Evolutionary conservation across 2,329 filamentous ascomycete genomes (phyloP).

Genomic region (Neophaeococcomyces mojaviensis): DNA sequence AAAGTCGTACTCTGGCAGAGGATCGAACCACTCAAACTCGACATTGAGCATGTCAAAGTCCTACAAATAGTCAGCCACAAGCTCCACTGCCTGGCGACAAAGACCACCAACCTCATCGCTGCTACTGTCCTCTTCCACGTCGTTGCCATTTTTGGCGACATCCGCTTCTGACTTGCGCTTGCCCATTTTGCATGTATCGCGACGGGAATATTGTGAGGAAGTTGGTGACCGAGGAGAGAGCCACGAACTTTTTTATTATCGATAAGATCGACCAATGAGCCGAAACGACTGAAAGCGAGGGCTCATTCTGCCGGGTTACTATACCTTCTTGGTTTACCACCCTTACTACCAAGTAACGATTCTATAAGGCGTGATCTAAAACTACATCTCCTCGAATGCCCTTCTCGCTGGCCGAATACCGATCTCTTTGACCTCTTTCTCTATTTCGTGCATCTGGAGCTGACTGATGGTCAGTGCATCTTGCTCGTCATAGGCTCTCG

Average conservation of each 20-base stretch:
- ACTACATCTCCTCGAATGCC: too few relatives aligned
- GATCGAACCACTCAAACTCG: slow-evolving; percentile 99
- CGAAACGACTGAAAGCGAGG: not conserved
- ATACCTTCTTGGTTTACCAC: too few relatives aligned
- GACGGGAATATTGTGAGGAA: not conserved
- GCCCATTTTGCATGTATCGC: slow-evolving; percentile 15
- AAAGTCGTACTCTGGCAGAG: slow-evolving; percentile 80
- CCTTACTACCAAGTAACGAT: too few relatives aligned
- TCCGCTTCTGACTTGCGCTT: slow-evolving; percentile 21
- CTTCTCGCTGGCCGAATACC: too few relatives aligned
- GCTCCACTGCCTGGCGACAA: not conserved
- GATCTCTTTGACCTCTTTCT: too few relatives aligned
- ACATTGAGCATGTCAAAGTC: slow-evolving; percentile 89
- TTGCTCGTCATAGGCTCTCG: too few relatives aligned
- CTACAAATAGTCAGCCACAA: slow-evolving; percentile 36
- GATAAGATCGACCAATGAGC: not conserved
- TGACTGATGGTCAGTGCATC: too few relatives aligned
- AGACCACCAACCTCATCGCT: slow-evolving; percentile 32
- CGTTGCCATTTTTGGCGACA: slow-evolving; percentile 11
- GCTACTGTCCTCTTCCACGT: slow-evolving; percentile 20
- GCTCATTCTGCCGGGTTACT: too few relatives aligned
- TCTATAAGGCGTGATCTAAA: too few relatives aligned
- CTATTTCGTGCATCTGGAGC: too few relatives aligned
- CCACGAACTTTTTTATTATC: not conserved
- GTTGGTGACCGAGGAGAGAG: not conserved